These are phyloP conservation scores for Pseudophaeomoniella oleicola DNA, from an alignment of 2,329 filamentous ascomycete species.

Conservation along the genomic window DNA sequence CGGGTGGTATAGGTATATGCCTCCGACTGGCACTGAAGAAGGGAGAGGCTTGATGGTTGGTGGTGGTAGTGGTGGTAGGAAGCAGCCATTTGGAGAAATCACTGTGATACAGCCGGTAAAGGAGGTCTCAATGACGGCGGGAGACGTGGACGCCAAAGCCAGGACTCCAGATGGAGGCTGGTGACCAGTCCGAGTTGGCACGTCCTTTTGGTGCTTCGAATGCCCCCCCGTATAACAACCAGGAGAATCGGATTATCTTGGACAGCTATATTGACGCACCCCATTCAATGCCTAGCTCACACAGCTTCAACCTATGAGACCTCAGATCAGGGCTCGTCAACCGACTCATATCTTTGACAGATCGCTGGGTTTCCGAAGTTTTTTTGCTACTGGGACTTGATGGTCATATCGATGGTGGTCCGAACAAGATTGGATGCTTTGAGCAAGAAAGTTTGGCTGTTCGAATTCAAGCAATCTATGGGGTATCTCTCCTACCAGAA, in stretches of 20 bases:
- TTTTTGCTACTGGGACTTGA: too few relatives aligned
- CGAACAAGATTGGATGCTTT: background rate
- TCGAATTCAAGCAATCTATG: background rate
- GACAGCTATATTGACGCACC: background rate
- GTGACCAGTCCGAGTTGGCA: too few relatives aligned
- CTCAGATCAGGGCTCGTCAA: background rate
- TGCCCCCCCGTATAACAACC: too few relatives aligned
- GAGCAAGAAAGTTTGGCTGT: background rate
- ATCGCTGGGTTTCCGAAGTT: background rate
- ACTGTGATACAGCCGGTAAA: background rate
- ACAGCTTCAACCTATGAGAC: background rate
- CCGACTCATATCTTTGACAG: background rate
- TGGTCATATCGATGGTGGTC: background rate
- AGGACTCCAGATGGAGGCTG: too few relatives aligned
- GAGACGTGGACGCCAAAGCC: too few relatives aligned
- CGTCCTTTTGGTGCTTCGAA: too few relatives aligned
- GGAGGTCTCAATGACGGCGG: too few relatives aligned
- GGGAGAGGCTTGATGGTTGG: background rate
- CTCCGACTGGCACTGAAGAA: slow-evolving; percentile 6
- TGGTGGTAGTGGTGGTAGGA: background rate
- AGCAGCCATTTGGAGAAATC: background rate
- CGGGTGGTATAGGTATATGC: slow-evolving; percentile 18
- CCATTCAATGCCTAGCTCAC: background rate
- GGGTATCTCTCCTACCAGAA: background rate
- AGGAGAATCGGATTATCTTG: background rate